phyloP scores from a whole-genome alignment of 139 green algal species.

The Eudorina sp. region DNA sequence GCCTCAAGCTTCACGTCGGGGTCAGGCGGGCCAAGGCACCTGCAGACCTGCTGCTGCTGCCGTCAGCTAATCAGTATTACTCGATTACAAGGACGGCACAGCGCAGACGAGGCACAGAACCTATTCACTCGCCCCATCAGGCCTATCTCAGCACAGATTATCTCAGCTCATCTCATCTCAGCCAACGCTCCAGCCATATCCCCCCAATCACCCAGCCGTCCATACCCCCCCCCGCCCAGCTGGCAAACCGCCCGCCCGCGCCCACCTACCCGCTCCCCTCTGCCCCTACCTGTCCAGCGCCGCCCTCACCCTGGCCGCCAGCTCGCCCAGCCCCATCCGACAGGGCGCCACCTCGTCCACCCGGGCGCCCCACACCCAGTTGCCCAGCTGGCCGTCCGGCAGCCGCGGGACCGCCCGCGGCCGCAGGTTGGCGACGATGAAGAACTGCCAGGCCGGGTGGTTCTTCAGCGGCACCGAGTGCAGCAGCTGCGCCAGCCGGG shows the following conservation, averaged over 20 bases:
- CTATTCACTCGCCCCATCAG: too few species aligned
- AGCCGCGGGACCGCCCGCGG: not conserved
- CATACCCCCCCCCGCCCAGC: not conserved
- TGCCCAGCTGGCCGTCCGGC: constrained; percentile 28
- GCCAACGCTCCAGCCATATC: too few species aligned
- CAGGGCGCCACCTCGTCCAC: not conserved
- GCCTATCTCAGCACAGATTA: too few species aligned
- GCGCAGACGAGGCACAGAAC: too few species aligned
- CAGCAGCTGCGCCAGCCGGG: constrained; percentile 5
- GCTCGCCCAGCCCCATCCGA: not conserved
- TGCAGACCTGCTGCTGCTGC: too few species aligned
- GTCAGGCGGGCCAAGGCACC: too few species aligned
- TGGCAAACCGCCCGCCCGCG: not conserved
- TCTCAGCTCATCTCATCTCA: too few species aligned
- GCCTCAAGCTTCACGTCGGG: too few species aligned
- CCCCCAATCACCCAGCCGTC: too few species aligned
- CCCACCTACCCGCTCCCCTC: too few species aligned
- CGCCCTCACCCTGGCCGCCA: not conserved
- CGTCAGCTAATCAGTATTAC: too few species aligned
- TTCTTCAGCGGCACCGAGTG: constrained; percentile 22
- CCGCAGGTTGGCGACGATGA: not conserved
- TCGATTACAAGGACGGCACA: too few species aligned
- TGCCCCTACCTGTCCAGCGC: not conserved
- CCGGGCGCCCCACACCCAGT: not conserved
- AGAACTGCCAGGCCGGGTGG: not conserved